Percentiles rank a stretch among this genome's conserved stretches.
phyloP scores from a whole-genome alignment of 129 eudicot genomes.

The Centrapalus pauciflorus region DNA sequence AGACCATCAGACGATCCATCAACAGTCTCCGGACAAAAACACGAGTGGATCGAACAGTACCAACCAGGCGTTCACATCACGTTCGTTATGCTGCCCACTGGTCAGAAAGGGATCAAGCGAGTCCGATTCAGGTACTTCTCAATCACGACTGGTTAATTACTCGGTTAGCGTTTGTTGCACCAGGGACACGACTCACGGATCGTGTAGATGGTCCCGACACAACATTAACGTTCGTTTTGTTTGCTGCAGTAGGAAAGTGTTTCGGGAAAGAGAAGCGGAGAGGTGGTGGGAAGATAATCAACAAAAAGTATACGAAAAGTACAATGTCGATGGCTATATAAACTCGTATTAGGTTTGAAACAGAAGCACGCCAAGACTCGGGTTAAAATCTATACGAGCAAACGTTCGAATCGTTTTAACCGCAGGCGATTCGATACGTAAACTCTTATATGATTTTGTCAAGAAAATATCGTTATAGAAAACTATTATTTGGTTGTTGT shows the following conservation, averaged over 20 bases:
- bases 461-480: no score
- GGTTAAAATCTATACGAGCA: not conserved
- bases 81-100: slow-evolving; percentile 36
- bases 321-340: slow-evolving; percentile 44
- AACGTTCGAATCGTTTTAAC: not conserved
- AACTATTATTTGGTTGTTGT: not conserved
- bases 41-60: slow-evolving; percentile 53
- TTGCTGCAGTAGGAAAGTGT: slow-evolving; percentile 53
- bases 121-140: slow-evolving; percentile 64
- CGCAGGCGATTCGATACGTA: not conserved
- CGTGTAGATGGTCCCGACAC: no score
- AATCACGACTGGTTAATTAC: no score
- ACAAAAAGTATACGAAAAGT: slow-evolving; percentile 34
- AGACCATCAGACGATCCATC: not conserved
- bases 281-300: slow-evolving; percentile 69
- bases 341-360: slow-evolving; percentile 19
- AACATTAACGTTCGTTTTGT: no score
- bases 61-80: slow-evolving; percentile 56
- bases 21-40: slow-evolving; percentile 18
- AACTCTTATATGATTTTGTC: not conserved
- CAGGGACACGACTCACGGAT: no score
- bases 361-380: not conserved
- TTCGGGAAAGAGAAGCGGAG: slow-evolving; percentile 52
- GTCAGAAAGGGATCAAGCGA: slow-evolving; percentile 51
- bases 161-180: not conserved